Percentiles rank a stretch among this genome's conserved stretches.
These are phyloP conservation scores for Botrytis deweyae DNA, from an alignment of 2,329 filamentous ascomycete species.

Conservation along the genomic window DNA sequence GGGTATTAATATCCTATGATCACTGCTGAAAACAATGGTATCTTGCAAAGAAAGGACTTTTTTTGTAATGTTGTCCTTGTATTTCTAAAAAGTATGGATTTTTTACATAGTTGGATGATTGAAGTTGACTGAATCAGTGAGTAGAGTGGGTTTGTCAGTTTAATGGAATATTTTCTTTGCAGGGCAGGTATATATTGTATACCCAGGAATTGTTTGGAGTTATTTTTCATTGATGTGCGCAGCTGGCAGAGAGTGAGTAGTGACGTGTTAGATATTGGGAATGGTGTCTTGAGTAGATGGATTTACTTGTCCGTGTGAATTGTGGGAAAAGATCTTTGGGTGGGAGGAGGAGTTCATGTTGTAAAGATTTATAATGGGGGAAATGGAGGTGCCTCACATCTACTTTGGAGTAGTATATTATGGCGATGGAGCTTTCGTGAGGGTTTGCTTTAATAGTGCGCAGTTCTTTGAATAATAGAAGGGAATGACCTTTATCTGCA, in stretches of 20 bases:
- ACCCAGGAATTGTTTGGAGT: fast-evolving
- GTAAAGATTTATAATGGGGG: too few species aligned
- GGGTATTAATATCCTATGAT: background rate
- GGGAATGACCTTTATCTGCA: too few species aligned
- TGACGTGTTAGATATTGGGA: background rate
- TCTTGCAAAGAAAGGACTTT: background rate
- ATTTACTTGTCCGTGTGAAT: background rate
- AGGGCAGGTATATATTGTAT: background rate
- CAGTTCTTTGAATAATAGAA: too few species aligned
- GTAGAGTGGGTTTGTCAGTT: too few species aligned
- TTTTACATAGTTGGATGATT: background rate
- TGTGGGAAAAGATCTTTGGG: too few species aligned
- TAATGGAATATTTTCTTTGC: too few species aligned
- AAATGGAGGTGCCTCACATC: too few species aligned
- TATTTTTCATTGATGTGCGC: background rate
- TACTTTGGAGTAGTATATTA: too few species aligned
- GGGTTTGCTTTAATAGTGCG: too few species aligned
- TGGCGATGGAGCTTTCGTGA: too few species aligned
- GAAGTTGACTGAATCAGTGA: background rate
- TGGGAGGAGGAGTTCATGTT: background rate
- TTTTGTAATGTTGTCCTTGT: background rate
- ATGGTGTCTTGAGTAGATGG: background rate
- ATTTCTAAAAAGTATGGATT: fast-evolving
- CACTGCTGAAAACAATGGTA: too few species aligned
- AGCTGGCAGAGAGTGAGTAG: background rate